Percentiles rank a stretch among this genome's conserved stretches.
phyloP scores from a whole-genome alignment of 306 rosid species.

The Quercus mongolica region DNA sequence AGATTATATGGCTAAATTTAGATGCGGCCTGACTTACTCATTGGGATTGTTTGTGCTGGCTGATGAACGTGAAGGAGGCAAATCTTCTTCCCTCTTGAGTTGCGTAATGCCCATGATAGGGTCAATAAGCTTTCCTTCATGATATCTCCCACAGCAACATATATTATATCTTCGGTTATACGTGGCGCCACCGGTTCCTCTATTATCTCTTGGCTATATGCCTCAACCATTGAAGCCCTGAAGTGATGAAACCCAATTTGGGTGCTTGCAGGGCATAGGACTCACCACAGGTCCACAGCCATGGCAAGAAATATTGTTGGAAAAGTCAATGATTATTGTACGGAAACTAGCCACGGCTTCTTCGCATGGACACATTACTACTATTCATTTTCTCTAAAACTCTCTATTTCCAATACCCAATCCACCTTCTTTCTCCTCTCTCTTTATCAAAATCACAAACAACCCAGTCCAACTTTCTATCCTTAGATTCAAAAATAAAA shows the following conservation, averaged over 20 bases:
- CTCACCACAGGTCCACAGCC: constrained; percentile 45
- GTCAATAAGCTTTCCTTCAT: constrained; percentile 53
- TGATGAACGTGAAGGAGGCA: constrained; percentile 62
- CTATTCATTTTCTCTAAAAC: too few relatives aligned
- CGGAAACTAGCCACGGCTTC: background rate
- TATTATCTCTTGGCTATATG: too few relatives aligned
- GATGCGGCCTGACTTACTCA: constrained; percentile 38
- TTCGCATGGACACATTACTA: too few relatives aligned
- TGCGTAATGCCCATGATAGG: constrained; percentile 69
- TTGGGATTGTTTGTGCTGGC: constrained; percentile 64
- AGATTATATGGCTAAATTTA: too few relatives aligned
- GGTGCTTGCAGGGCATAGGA: too few relatives aligned
- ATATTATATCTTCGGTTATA: constrained; percentile 44
- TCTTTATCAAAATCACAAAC: background rate
- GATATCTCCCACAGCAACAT: constrained; percentile 67
- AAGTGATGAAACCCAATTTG: background rate
- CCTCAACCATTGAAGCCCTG: constrained; percentile 1
- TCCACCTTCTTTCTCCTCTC: too few relatives aligned
- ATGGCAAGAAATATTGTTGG: constrained; percentile 21
- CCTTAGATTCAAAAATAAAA: background rate
- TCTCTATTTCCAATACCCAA: too few relatives aligned
- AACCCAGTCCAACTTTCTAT: constrained; percentile 10
- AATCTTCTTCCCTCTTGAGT: constrained; percentile 70
- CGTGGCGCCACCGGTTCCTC: background rate
- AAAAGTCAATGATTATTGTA: constrained; percentile 8